A percentile compares a stretch with the other conserved stretches of the same genome.
These are phyloP conservation scores for Sextonia rubra DNA, from an alignment of 164 flowering plant species.

Conservation along the genomic window DNA sequence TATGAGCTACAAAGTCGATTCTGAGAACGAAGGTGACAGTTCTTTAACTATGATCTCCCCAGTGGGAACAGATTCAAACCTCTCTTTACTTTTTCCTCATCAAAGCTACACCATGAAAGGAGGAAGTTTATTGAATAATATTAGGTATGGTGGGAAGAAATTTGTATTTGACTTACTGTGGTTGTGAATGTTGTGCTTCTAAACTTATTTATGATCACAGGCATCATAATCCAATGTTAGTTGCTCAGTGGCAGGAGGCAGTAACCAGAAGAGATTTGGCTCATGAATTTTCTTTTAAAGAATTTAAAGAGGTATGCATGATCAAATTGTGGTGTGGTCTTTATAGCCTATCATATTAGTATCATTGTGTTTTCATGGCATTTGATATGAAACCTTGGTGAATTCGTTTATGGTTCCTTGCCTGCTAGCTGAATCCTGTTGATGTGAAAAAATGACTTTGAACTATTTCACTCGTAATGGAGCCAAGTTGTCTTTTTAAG, in stretches of 20 bases:
- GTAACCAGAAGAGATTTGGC: conserved; percentile 84
- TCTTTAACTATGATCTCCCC: conserved; percentile 24
- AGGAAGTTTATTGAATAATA: conserved; percentile 36
- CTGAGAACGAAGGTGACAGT: conserved; percentile 26
- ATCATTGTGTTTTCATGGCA: not conserved
- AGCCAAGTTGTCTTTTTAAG: not conserved
- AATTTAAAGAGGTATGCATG: conserved; percentile 61
- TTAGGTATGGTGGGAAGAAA: conserved; percentile 43
- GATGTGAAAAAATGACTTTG: not conserved
- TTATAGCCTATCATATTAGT: not conserved
- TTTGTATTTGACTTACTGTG: not conserved
- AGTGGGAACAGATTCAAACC: conserved; percentile 26
- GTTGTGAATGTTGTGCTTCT: not conserved
- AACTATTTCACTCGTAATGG: not conserved
- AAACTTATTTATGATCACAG: conserved; percentile 29
- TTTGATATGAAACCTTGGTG: too few species aligned
- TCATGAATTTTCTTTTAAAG: conserved; percentile 55
- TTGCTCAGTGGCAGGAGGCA: conserved; percentile 82
- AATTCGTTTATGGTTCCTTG: not conserved
- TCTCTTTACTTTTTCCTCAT: conserved; percentile 52
- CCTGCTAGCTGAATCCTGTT: not conserved
- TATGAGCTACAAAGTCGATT: conserved; percentile 63
- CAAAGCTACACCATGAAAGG: conserved; percentile 84
- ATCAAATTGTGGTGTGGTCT: not conserved
- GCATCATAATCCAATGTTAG: conserved; percentile 72